These are phyloP conservation scores for Chamaenerion angustifolium DNA, from an alignment of 345 rosid genomes.

Conservation along the genomic window DNA sequence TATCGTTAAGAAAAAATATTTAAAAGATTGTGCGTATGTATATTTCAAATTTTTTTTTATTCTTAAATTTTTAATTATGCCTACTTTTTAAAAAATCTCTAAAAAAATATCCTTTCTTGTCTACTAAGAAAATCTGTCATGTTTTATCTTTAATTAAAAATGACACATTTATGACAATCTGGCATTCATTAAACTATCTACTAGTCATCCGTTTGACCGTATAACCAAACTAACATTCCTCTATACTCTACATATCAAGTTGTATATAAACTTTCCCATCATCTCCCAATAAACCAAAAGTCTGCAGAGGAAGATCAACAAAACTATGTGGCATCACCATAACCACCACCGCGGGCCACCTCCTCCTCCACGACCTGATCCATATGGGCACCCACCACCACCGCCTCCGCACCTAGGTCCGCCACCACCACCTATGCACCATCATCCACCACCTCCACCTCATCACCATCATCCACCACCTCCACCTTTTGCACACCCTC, in stretches of 20 bases:
- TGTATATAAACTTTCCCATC: neutral
- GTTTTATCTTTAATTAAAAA: too few relatives aligned
- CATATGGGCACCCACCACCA: conserved; percentile 7
- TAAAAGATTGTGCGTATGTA: too few relatives aligned
- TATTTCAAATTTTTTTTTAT: too few relatives aligned
- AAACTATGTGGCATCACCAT: neutral
- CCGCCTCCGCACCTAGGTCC: conserved; percentile 7
- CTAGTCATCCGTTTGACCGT: neutral
- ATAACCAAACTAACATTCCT: conserved; percentile 5
- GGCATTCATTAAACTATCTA: neutral
- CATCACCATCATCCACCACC: conserved; percentile 4
- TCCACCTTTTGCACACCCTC: conserved; percentile 2
- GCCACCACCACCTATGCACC: conserved; percentile 8
- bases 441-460: conserved; percentile 3
- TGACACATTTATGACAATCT: too few relatives aligned
- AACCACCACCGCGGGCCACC: conserved; percentile 4
- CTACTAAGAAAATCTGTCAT: too few relatives aligned
- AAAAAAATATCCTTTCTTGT: too few relatives aligned
- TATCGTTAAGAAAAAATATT: too few relatives aligned
- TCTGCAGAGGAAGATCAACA: neutral
- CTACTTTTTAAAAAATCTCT: too few relatives aligned
- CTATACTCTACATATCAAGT: neutral
- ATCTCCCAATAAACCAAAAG: neutral
- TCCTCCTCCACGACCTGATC: conserved; percentile 8
- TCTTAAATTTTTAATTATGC: too few relatives aligned